phyloP scores from a whole-genome alignment of 768 basidiomycete species.

The Lentinula aciculospora region DNA sequence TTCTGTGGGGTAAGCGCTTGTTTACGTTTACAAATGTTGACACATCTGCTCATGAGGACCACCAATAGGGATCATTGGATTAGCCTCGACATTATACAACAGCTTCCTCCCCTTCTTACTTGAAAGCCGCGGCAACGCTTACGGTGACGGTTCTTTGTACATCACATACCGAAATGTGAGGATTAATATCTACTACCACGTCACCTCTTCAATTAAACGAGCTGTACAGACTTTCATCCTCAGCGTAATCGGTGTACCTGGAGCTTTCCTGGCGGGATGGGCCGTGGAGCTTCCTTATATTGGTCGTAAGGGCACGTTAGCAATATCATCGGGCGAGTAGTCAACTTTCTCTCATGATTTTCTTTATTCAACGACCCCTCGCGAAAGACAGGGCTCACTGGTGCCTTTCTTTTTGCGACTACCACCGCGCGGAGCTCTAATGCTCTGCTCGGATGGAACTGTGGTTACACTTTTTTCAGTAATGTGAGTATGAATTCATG shows the following conservation, averaged over 20 bases:
- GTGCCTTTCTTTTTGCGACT: conserved; percentile 66
- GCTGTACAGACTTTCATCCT: conserved; percentile 61
- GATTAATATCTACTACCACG: not conserved
- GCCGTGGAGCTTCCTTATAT: conserved; percentile 59
- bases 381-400: conserved; percentile 60
- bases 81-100: conserved; percentile 70
- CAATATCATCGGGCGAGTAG: conserved; percentile 54
- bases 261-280: conserved; percentile 67
- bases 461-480: conserved; percentile 61
- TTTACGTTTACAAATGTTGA: too few species aligned
- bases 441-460: conserved; percentile 75
- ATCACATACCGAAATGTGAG: conserved; percentile 71
- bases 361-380: conserved; percentile 38
- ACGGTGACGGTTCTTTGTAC: conserved; percentile 64
- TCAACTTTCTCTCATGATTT: conserved; percentile 8
- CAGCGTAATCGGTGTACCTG: conserved; percentile 62
- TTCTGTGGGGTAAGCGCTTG: conserved; percentile 35
- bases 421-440: conserved; percentile 71
- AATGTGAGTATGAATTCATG: conserved; percentile 34
- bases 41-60: not conserved
- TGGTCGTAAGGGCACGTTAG: conserved; percentile 64
- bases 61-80: conserved; percentile 59
- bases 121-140: conserved; percentile 57
- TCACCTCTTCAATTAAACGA: not conserved
- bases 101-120: conserved; percentile 30